These are phyloP conservation scores for Yamadazyma atmosphaerica DNA, from an alignment of 1,139 yeast species.

Conservation along the genomic window DNA sequence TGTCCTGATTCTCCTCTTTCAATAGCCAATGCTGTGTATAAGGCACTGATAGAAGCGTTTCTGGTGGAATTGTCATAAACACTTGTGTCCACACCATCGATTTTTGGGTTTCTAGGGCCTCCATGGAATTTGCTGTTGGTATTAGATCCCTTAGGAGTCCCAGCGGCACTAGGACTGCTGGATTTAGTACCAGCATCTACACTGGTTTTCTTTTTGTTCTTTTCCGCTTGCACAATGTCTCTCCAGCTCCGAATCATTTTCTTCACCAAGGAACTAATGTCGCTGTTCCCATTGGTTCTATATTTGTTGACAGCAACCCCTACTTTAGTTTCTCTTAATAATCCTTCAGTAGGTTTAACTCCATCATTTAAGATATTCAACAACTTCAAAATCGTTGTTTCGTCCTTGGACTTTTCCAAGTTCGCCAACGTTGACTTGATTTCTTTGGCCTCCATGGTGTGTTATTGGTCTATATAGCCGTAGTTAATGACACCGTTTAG, in stretches of 20 bases:
- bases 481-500: too few species aligned
- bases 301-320: conserved; percentile 95
- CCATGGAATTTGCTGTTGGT: conserved; percentile 23
- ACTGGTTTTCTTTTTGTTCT: conserved; percentile 44
- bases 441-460: conserved; percentile 70
- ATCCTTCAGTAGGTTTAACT: conserved; percentile 80
- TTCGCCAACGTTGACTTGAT: conserved; percentile 67
- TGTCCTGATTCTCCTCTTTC: conserved; percentile 59
- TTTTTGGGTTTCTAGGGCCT: conserved; percentile 71
- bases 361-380: conserved; percentile 67
- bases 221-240: conserved; percentile 79
- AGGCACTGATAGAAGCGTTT: conserved; percentile 79
- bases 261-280: conserved; percentile 71
- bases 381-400: conserved; percentile 65
- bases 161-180: conserved; percentile 4
- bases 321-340: conserved; percentile 91
- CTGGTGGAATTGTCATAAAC: conserved; percentile 76
- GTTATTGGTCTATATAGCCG: too few species aligned
- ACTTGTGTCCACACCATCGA: conserved; percentile 74
- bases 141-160: conserved; percentile 8
- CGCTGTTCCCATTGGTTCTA: conserved; percentile 65
- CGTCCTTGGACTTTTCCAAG: conserved; percentile 74
- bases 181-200: conserved; percentile 3
- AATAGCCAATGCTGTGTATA: conserved; percentile 85
- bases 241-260: conserved; percentile 87